Conservation (phyloP, 2,329 filamentous ascomycete species). For the Phaeosphaeria sp. region DNA sequence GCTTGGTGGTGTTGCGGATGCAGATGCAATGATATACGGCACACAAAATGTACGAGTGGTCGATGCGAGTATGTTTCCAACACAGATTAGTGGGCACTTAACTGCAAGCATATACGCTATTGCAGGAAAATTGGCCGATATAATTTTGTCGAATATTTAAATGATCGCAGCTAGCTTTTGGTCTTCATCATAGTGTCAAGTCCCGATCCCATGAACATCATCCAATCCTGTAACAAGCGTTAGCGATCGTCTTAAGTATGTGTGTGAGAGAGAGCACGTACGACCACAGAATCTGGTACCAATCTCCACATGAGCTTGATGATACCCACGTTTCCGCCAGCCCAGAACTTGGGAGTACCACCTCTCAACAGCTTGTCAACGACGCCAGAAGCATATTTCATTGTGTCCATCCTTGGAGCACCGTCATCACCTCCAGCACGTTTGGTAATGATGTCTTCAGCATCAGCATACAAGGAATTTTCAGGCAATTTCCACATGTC, state of each 20-base stretch:
- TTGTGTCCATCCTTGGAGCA: conserved; percentile 5
- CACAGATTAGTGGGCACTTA: conserved; percentile 45
- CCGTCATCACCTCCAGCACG: conserved; percentile 9
- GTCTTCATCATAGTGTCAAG: conserved; percentile 3
- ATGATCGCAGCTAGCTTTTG: background rate
- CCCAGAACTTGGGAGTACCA: conserved; percentile 3
- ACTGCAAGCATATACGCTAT: conserved; percentile 46
- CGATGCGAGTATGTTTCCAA: conserved; percentile 46
- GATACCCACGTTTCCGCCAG: background rate
- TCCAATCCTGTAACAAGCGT: conserved; percentile 1
- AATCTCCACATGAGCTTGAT: background rate
- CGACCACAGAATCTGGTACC: background rate
- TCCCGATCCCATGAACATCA: background rate
- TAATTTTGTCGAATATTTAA: conserved; percentile 15
- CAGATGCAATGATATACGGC: conserved; percentile 41
- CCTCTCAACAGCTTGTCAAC: conserved; percentile 17
- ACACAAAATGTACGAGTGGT: conserved; percentile 44
- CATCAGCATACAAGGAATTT: conserved; percentile 2
- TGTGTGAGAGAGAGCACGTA: background rate
- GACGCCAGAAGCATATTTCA: conserved; percentile 8
- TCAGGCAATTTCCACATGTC: conserved; percentile 7
- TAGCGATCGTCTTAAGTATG: background rate
- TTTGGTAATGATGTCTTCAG: conserved; percentile 3
- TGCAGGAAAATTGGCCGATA: conserved; percentile 43
- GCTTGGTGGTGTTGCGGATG: conserved; percentile 45